Conservation (phyloP, 441 rosid species). For the Adansonia grandidieri region DNA sequence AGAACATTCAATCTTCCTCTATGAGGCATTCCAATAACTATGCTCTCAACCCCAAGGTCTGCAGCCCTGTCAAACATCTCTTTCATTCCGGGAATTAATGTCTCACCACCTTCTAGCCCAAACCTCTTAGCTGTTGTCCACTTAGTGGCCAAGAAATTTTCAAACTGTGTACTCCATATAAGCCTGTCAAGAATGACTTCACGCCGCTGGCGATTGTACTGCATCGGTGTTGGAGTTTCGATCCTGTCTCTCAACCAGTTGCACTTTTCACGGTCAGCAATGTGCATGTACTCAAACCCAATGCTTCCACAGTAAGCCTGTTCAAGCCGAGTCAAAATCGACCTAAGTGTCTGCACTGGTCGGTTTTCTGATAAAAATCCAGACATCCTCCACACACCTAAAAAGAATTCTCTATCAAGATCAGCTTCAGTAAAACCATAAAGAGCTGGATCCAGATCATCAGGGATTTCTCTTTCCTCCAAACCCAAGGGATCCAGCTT, state of each 20-base stretch:
- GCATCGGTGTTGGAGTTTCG: conserved; percentile 84
- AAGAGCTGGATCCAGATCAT: conserved; percentile 75
- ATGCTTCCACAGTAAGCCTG: conserved; percentile 96
- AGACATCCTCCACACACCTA: conserved; percentile 95
- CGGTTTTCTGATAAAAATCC: conserved; percentile 96
- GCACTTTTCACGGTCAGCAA: conserved; percentile 82
- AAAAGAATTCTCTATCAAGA: conserved; percentile 90
- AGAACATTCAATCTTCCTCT: conserved; percentile 95
- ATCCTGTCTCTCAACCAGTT: conserved; percentile 97
- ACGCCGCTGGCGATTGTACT: conserved; percentile 78
- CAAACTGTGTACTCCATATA: conserved; percentile 94
- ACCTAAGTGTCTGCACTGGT: conserved; percentile 88
- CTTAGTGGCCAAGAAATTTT: conserved; percentile 93
- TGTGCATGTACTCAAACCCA: conserved; percentile 98
- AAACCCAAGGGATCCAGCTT: conserved; percentile 83
- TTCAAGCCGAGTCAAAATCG: conserved; percentile 86
- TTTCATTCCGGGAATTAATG: conserved; percentile 97
- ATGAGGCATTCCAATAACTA: conserved; percentile 96
- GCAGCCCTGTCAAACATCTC: conserved; percentile 98
- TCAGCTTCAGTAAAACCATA: conserved; percentile 91
- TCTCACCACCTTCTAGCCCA: conserved; percentile 98
- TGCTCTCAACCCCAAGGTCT: conserved; percentile 95
- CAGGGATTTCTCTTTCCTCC: conserved; percentile 80
- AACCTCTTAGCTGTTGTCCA: conserved; percentile 96
- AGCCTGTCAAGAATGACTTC: conserved; percentile 91